phyloP scores from a whole-genome alignment of 2,329 filamentous ascomycete species.

The Clathrospora elynae region DNA sequence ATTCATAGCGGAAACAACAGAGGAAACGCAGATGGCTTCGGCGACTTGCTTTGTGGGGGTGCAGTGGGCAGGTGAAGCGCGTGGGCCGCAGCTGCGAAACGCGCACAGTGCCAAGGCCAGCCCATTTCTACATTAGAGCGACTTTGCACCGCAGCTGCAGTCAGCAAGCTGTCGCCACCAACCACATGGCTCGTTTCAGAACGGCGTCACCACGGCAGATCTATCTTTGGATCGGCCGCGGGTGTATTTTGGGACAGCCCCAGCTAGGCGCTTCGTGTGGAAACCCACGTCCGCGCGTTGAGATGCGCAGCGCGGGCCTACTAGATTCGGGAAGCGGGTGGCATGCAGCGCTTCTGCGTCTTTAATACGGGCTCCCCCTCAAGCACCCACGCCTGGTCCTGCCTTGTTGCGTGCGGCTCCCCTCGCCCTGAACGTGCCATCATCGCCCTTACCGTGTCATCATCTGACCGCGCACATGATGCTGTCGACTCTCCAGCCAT shows the following conservation, averaged over 20 bases:
- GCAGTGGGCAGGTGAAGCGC: constrained; percentile 6
- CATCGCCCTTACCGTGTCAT: constrained; percentile 2
- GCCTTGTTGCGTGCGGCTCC: background rate
- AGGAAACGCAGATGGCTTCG: constrained; percentile 1
- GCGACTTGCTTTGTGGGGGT: constrained; percentile 3
- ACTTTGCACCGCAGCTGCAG: too few species aligned
- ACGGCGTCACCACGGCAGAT: constrained; percentile 14
- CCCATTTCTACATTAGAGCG: background rate
- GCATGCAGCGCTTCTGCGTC: background rate
- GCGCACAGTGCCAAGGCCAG: constrained; percentile 1
- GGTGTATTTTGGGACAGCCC: constrained; percentile 17
- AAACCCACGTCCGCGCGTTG: constrained; percentile 10
- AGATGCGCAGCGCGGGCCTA: constrained; percentile 9
- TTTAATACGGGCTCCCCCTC: constrained; percentile 14
- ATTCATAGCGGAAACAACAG: constrained; percentile 3
- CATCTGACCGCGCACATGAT: constrained; percentile 41
- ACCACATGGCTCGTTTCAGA: too few species aligned
- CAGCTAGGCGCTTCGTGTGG: constrained; percentile 16
- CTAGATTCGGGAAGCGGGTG: constrained; percentile 2
- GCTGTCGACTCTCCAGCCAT: constrained; percentile 40
- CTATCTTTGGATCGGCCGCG: constrained; percentile 15
- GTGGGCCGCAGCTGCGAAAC: constrained; percentile 7
- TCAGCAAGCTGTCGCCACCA: too few species aligned
- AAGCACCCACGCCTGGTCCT: background rate
- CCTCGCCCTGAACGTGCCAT: background rate